Evolutionary conservation across 2,329 filamentous ascomycete genomes (phyloP).

Genomic region (Fusarium chlamydosporum): DNA sequence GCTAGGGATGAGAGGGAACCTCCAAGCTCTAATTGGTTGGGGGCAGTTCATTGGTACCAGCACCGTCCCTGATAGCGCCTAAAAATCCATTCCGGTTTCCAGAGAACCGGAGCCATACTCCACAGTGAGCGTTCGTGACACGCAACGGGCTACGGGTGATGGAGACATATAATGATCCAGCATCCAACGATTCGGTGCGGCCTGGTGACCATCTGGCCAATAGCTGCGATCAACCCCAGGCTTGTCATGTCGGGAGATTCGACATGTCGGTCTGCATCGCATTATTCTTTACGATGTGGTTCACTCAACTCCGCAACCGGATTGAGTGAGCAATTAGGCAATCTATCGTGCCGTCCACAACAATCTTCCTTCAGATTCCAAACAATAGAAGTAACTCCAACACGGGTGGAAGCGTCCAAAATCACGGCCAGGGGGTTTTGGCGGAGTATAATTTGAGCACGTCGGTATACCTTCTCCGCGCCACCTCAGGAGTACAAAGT

Average conservation of each 20-base stretch:
- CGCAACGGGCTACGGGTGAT: constrained; percentile 39
- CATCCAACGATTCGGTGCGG: constrained; percentile 44
- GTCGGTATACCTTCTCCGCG: constrained; percentile 33
- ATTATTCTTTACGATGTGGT: constrained; percentile 14
- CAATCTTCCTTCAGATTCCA: constrained; percentile 9
- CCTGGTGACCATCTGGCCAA: constrained; percentile 34
- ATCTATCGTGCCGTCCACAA: background rate
- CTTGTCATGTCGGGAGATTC: constrained; percentile 30
- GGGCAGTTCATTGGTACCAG: constrained; percentile 41
- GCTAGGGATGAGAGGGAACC: constrained; percentile 36
- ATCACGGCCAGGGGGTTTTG: constrained; percentile 11
- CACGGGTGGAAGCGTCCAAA: background rate
- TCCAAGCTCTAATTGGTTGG: constrained; percentile 46
- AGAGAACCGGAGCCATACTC: constrained; percentile 54
- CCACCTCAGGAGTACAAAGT: constrained; percentile 18
- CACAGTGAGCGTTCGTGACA: constrained; percentile 51
- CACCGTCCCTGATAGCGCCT: constrained; percentile 45
- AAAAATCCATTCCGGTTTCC: constrained; percentile 51
- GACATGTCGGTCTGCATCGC: constrained; percentile 35
- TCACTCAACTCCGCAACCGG: constrained; percentile 39
- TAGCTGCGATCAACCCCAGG: constrained; percentile 34
- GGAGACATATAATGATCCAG: constrained; percentile 46
- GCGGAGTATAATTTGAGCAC: constrained; percentile 23
- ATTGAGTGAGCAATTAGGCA: constrained; percentile 1
- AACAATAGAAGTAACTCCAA: constrained; percentile 16